Percentiles rank a stretch among this genome's conserved stretches.
Conservation (phyloP, 164 flowering plant genomes). For the Kingdonia uniflora region DNA sequence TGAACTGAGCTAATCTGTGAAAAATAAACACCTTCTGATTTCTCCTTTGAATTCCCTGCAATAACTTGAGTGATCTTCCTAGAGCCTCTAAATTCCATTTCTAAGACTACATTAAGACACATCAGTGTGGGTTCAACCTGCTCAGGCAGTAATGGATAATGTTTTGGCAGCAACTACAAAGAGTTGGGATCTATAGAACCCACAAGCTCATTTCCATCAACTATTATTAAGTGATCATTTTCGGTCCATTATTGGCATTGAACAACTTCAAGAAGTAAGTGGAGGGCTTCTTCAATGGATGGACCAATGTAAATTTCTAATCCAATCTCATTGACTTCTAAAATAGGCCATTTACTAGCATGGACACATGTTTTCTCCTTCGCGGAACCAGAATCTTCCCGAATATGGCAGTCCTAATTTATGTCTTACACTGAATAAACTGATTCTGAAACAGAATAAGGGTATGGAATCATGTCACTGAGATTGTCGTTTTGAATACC, state of each 20-base stretch:
- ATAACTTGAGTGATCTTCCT: constrained; percentile 16
- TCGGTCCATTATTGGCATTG: constrained; percentile 17
- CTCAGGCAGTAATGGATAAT: constrained; percentile 14
- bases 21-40: constrained; percentile 8
- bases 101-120: constrained; percentile 21
- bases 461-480: constrained; percentile 19
- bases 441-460: constrained; percentile 25
- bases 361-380: constrained; percentile 15
- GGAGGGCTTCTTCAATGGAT: constrained; percentile 25
- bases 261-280: constrained; percentile 23
- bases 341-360: constrained; percentile 25
- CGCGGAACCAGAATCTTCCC: constrained; percentile 26
- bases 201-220: constrained; percentile 29
- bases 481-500: constrained; percentile 19
- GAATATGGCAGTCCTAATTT: constrained; percentile 18
- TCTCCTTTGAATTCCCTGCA: constrained; percentile 14
- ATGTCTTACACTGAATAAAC: constrained; percentile 40
- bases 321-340: constrained; percentile 56
- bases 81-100: constrained; percentile 27
- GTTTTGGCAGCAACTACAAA: constrained; percentile 23
- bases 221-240: constrained; percentile 15
- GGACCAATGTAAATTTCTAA: constrained; percentile 16
- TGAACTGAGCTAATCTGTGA: constrained; percentile 15
- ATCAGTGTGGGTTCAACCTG: constrained; percentile 17
- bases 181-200: constrained; percentile 27